These are phyloP conservation scores for Saccharum hybrid DNA, from an alignment of 202 grass and related monocot genomes.

Conservation along the genomic window DNA sequence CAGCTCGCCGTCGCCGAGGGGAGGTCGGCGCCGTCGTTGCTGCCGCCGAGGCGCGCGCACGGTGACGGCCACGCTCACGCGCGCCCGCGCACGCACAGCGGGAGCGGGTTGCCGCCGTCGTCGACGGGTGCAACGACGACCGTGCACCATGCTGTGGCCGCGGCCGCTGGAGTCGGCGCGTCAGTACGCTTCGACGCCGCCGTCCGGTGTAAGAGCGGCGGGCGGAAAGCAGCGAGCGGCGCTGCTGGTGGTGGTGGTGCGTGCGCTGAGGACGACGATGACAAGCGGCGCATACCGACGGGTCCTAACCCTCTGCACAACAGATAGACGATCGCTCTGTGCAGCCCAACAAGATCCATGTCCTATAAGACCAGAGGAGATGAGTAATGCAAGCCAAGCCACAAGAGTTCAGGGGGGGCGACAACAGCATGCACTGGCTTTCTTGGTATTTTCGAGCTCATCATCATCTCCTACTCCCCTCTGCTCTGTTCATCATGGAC, in stretches of 20 bases:
- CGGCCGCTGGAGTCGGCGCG: neutral
- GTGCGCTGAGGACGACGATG: slow-evolving; percentile 51
- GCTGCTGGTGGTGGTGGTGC: neutral
- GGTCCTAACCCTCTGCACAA: slow-evolving; percentile 85
- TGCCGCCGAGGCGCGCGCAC: slow-evolving; percentile 3
- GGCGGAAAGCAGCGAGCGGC: neutral
- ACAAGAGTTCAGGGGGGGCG: too few relatives aligned
- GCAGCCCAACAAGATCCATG: neutral
- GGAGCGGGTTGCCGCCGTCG: neutral
- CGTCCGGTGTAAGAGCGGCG: slow-evolving; percentile 23
- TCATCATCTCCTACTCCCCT: neutral
- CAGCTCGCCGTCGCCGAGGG: slow-evolving; percentile 6
- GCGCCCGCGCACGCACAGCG: neutral
- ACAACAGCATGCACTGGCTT: neutral
- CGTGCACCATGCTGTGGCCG: neutral
- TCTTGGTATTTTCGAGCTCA: neutral
- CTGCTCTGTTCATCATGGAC: slow-evolving; percentile 30
- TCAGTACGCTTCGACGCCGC: slow-evolving; percentile 20
- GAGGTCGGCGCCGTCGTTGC: neutral
- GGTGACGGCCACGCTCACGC: too few relatives aligned
- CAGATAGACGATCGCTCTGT: slow-evolving; percentile 38
- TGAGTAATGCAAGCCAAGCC: neutral
- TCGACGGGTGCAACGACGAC: neutral
- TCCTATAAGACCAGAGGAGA: neutral
- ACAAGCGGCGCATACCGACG: slow-evolving; percentile 68